Base-by-base conservation (phyloP, 169 alveolate genomes). In the Plasmodium cynomolgi region DNA sequence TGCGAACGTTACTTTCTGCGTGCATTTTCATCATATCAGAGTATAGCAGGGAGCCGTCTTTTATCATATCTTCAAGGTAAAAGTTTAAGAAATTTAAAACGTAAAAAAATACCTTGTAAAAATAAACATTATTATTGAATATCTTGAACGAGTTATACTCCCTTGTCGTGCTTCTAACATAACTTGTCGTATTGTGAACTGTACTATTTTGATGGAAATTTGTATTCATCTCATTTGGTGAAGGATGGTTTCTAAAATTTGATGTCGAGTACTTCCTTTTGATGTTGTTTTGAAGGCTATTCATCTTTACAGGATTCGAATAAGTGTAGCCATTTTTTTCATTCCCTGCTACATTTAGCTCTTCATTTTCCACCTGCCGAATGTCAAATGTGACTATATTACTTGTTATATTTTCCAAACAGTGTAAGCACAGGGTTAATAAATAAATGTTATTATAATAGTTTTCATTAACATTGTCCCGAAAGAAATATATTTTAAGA, bases 41-140 rank as follows among this genome's bases (percentile, higher is more conserved):
- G 75, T 91, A 91, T 29, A 91, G 75, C 33, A 91, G 77, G 26
- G 95, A 81, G 23, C 92, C 47, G 77, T 91, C 95, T 72, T 91
- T 91, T 71, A 91, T 82, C 95, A 91, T 91, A 81, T 91, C 95
- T 72, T 91, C 95, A 68, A 91, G 75, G 37, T 91, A 91, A 83
- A 71, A 91, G 71, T 91, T 91, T 81, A 91, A 82, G 39, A 91
- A 91, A 91, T 83, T 91, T 37, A 91, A 62, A 47, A 91, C 44
- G 58, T 91, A 91, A 91, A 91, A 91, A 81, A 91, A 91, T 17
- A 91, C 15, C 33, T 91, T 91, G 62, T 91, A 91, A 81, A 91
- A 91, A 47, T 91, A 81, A 13, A 91, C 39, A 82, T 91, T 39
- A 54, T 91, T 91, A 58, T 54, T 82, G 82, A 71, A 56, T 81